Evolutionary conservation across 1,139 yeast genomes (phyloP).

Genomic region (Taiozyma onychis): DNA sequence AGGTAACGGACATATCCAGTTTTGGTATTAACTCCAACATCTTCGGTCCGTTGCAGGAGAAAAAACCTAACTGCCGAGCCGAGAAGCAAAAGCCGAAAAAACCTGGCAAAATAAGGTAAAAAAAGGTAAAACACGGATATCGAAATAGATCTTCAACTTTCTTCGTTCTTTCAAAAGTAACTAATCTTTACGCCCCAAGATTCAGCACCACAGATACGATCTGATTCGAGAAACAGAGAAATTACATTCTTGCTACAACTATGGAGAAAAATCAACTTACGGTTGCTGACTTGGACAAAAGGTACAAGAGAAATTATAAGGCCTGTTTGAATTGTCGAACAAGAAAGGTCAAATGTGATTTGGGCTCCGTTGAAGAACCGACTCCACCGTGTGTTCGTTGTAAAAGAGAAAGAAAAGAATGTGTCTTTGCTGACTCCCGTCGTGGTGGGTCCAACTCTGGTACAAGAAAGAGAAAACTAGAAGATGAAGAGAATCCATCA

Average conservation of each 20-base stretch:
- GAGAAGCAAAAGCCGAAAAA: background rate
- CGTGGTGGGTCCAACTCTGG: conserved; percentile 21
- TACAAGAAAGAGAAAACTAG: conserved; percentile 9
- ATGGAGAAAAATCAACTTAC: background rate
- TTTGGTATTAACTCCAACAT: background rate
- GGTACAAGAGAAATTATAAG: conserved; percentile 53
- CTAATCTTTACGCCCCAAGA: background rate
- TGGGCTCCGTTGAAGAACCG: conserved; percentile 72
- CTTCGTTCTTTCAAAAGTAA: background rate
- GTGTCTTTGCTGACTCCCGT: conserved; percentile 59
- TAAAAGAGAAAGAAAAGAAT: conserved; percentile 70
- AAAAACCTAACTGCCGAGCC: too few species aligned
- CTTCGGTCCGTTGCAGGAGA: too few species aligned
- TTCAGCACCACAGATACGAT: background rate
- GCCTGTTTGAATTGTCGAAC: conserved; percentile 84
- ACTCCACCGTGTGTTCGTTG: conserved; percentile 87
- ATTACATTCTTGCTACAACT: background rate
- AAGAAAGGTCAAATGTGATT: conserved; percentile 78
- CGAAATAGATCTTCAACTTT: background rate
- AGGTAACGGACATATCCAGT: background rate
- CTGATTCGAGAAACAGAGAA: background rate
- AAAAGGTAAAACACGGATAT: conserved; percentile 10
- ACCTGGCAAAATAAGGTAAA: conserved; percentile 2
- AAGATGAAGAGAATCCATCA: background rate
- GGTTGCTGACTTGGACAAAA: conserved; percentile 10